Percentiles rank a stretch among this genome's conserved stretches.
phyloP scores from a whole-genome alignment of 495 filamentous ascomycete genomes.

The Podospora australis region DNA sequence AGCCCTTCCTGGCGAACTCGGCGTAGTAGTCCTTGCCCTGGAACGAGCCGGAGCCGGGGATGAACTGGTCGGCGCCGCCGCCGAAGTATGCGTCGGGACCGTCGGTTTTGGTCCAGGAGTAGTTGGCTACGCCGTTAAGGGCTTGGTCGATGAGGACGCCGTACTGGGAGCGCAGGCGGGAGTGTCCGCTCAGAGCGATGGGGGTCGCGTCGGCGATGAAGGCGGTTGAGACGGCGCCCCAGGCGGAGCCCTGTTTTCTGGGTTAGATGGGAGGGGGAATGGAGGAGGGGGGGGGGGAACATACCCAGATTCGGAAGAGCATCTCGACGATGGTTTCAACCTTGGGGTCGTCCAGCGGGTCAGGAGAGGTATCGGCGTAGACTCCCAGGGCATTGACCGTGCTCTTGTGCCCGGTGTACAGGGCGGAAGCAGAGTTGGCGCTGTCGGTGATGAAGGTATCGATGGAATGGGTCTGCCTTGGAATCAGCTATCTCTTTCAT shows the following conservation, averaged over 20 bases:
- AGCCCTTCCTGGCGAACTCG: constrained; percentile 58
- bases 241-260: constrained; percentile 32
- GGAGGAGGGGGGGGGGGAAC: constrained; percentile 13
- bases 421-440: constrained; percentile 66
- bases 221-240: constrained; percentile 57
- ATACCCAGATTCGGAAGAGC: constrained; percentile 54
- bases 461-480: constrained; percentile 53
- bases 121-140: constrained; percentile 52
- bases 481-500: background rate
- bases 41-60: constrained; percentile 47
- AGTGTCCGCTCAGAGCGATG: constrained; percentile 60
- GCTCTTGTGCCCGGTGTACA: constrained; percentile 70
- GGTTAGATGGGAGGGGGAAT: background rate
- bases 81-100: constrained; percentile 70
- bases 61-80: constrained; percentile 67
- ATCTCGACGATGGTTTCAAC: constrained; percentile 72
- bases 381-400: constrained; percentile 68
- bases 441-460: constrained; percentile 73
- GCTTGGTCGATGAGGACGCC: constrained; percentile 57
- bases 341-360: constrained; percentile 67
- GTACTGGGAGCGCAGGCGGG: constrained; percentile 54
- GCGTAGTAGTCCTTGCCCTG: constrained; percentile 59
- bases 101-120: constrained; percentile 59
- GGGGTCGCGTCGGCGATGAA: constrained; percentile 70
- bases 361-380: constrained; percentile 60